These are phyloP conservation scores for Candida morakotiae DNA, from an alignment of 805 yeast species.

Conservation along the genomic window DNA sequence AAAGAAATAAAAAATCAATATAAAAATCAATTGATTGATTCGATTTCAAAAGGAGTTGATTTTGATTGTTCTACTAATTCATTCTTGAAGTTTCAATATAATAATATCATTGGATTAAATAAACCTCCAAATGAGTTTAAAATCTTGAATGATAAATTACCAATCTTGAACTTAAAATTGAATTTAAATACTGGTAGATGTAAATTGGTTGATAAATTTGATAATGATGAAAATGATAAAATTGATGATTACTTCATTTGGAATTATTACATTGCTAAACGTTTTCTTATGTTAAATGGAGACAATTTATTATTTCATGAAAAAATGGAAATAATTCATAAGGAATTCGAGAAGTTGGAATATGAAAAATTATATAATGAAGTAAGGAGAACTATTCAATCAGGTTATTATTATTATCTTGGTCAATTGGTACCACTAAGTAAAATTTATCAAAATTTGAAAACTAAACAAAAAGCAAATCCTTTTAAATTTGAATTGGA, in stretches of 20 bases:
- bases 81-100: neutral
- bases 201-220: neutral
- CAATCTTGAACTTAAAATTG: neutral
- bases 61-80: neutral
- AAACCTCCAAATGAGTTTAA: neutral
- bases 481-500: neutral
- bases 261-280: slow-evolving; percentile 1
- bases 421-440: neutral
- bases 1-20: neutral
- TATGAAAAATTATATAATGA: neutral
- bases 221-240: neutral
- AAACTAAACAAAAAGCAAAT: neutral
- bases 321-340: neutral
- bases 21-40: neutral
- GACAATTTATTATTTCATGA: neutral
- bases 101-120: neutral
- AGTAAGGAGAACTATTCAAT: neutral
- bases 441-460: neutral
- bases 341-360: neutral
- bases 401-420: neutral
- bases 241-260: slow-evolving; percentile 1
- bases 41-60: neutral
- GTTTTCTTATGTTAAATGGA: neutral
- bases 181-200: slow-evolving; percentile 1
- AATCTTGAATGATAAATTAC: neutral